phyloP scores from a whole-genome alignment of 805 yeast genomes.

The Lachancea dasiensis region DNA sequence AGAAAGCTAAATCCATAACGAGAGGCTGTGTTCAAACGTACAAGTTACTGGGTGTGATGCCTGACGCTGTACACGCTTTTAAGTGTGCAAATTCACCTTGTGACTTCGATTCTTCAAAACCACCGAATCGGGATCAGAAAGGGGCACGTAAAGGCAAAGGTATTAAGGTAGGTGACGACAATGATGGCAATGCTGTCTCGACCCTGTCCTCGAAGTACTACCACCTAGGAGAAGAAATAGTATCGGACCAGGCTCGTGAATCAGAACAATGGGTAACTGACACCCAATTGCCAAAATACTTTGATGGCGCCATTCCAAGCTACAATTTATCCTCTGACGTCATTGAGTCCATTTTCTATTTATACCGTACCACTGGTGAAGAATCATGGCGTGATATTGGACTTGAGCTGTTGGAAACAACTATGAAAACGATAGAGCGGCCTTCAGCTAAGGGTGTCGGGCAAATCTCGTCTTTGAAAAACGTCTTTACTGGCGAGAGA shows the following conservation, averaged over 20 bases:
- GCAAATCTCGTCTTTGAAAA: slow-evolving; percentile 34
- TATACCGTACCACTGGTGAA: slow-evolving; percentile 58
- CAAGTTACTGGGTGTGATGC: slow-evolving; percentile 29
- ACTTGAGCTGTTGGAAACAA: slow-evolving; percentile 40
- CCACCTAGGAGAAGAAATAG: not conserved
- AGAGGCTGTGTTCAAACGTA: slow-evolving; percentile 45
- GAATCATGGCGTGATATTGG: slow-evolving; percentile 51
- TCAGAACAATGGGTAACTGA: slow-evolving; percentile 1
- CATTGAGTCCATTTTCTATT: slow-evolving; percentile 52
- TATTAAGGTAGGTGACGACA: slow-evolving; percentile 1
- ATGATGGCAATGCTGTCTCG: not conserved
- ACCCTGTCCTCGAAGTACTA: slow-evolving; percentile 4
- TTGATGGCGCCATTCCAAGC: slow-evolving; percentile 32
- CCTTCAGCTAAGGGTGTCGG: slow-evolving; percentile 36
- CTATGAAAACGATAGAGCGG: slow-evolving; percentile 31
- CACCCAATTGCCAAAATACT: slow-evolving; percentile 26
- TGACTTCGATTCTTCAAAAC: not conserved
- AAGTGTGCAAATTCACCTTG: slow-evolving; percentile 11
- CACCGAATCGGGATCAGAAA: not conserved
- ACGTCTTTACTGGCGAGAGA: slow-evolving; percentile 13
- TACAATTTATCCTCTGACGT: slow-evolving; percentile 55
- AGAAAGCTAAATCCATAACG: slow-evolving; percentile 39
- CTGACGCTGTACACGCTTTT: slow-evolving; percentile 30
- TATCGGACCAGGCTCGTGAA: not conserved
- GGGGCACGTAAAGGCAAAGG: not conserved